A percentile compares a stretch with the other conserved stretches of the same genome.
These are phyloP conservation scores for Akanthomyces muscarius DNA, from an alignment of 2,329 filamentous ascomycete genomes.

Conservation along the genomic window DNA sequence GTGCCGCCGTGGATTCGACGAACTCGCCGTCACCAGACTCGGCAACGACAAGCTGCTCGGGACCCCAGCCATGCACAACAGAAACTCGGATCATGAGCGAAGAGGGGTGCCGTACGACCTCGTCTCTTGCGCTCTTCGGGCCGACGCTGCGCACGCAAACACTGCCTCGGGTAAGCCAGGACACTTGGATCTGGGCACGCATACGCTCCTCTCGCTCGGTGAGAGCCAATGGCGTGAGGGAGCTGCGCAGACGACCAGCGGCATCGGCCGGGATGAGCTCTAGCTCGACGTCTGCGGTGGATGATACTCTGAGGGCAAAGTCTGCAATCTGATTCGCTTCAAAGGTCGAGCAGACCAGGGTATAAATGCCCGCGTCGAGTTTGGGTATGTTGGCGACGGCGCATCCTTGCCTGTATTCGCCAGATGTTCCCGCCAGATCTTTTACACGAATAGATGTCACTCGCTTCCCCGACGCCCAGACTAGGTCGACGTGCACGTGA, in stretches of 20 bases:
- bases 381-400: constrained; percentile 60
- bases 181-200: constrained; percentile 36
- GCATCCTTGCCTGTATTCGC: constrained; percentile 82
- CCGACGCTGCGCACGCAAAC: constrained; percentile 30
- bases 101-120: constrained; percentile 32
- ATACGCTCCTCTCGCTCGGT: constrained; percentile 36
- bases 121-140: constrained; percentile 24
- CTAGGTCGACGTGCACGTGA: constrained; percentile 78
- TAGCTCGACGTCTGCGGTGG: constrained; percentile 53
- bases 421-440: constrained; percentile 77
- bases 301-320: constrained; percentile 73
- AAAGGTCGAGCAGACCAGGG: constrained; percentile 86
- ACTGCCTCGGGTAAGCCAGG: constrained; percentile 55
- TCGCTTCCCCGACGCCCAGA: constrained; percentile 71
- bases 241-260: constrained; percentile 66
- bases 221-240: constrained; percentile 55
- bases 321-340: constrained; percentile 71
- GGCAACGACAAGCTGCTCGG: constrained; percentile 61
- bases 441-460: constrained; percentile 65
- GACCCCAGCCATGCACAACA: constrained; percentile 68
- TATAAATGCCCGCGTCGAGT: constrained; percentile 73
- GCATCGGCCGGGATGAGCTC: constrained; percentile 64
- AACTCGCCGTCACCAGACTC: constrained; percentile 71
- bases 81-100: constrained; percentile 62
- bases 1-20: constrained; percentile 59